Evolutionary conservation across 176 grass and related monocot genomes (phyloP).

Genomic region (Poa pratensis): DNA sequence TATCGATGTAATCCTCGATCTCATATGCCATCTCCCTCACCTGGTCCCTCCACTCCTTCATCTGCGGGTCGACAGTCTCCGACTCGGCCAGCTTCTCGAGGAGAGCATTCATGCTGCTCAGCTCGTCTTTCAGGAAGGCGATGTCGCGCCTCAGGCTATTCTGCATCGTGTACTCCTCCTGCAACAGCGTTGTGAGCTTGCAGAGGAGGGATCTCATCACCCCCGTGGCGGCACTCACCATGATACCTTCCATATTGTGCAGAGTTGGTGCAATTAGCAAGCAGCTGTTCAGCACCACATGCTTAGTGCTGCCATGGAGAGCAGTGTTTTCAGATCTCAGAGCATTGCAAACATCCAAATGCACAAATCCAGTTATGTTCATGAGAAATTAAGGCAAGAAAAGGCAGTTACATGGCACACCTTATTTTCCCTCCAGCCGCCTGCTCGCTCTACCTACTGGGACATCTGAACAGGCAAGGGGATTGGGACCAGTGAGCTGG

Average conservation of each 20-base stretch:
- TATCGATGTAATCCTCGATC: constrained; percentile 34
- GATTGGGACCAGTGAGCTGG: neutral
- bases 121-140: constrained; percentile 33
- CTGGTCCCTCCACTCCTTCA: constrained; percentile 44
- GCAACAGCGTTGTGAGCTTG: constrained; percentile 39
- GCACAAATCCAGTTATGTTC: neutral
- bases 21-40: constrained; percentile 49
- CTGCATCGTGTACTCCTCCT: constrained; percentile 23
- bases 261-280: neutral
- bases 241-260: constrained; percentile 29
- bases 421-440: neutral
- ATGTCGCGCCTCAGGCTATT: constrained; percentile 31
- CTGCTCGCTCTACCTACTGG: too few relatives aligned
- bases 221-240: constrained; percentile 38
- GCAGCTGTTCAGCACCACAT: neutral
- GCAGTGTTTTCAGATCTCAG: neutral
- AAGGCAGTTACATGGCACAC: neutral
- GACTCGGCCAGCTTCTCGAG: neutral
- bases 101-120: constrained; percentile 42
- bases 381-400: neutral
- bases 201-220: constrained; percentile 40
- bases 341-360: neutral
- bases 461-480: neutral
- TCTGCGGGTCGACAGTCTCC: constrained; percentile 25
- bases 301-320: neutral